Base-by-base conservation (phyloP, 306 rosid genomes). In the Quercus berberidifolia region DNA sequence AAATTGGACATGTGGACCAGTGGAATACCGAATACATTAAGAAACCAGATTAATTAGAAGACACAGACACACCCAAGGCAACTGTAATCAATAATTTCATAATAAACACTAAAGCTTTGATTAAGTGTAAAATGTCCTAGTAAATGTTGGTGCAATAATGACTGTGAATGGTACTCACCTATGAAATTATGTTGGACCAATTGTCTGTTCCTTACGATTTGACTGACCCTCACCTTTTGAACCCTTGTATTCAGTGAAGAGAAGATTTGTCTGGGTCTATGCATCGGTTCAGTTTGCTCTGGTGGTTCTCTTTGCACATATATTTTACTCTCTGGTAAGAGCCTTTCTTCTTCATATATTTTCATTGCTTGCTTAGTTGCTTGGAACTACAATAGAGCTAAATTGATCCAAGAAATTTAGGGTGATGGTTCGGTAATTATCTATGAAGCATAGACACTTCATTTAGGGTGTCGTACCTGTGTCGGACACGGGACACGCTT, bases 251-350 rank as follows among this genome's bases (percentile, higher is more conserved):
- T 69, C 65, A 95, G 99, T 93, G 91, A 84, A 83, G 74, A 85
- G 89, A 88, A 89, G 84, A 89, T 95, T 84, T 80, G 81, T 86
- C 80, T 95, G 99, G 99, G 82, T 91, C 30, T 95, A 93, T 71
- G 97, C 99, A 28, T 84, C 94, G 19, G 74, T 76, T 69, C 99
- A 95, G 59, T 93, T 91, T 76, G 85, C 85, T 54, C 80, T 93
- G 90, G 97, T 95, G 89, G 97, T 93, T 75, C 74, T 93, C 78
- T 95, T 91, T 74, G 92, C 96, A 2, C 99, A 95, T 65, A 79
- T 95, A 82, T 95, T 95, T 86, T 93, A 95, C 88, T 67, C 93
- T 26, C 26, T 91, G 99, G 99, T 95, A 89, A 88, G 88, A 69
- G 54, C 43, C 81, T 57, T 52, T 41, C 41, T 69, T 26, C 57